Evolutionary conservation across 352 stramenopile genomes (phyloP).

Genomic region (Phytopythium kandeliae): DNA sequence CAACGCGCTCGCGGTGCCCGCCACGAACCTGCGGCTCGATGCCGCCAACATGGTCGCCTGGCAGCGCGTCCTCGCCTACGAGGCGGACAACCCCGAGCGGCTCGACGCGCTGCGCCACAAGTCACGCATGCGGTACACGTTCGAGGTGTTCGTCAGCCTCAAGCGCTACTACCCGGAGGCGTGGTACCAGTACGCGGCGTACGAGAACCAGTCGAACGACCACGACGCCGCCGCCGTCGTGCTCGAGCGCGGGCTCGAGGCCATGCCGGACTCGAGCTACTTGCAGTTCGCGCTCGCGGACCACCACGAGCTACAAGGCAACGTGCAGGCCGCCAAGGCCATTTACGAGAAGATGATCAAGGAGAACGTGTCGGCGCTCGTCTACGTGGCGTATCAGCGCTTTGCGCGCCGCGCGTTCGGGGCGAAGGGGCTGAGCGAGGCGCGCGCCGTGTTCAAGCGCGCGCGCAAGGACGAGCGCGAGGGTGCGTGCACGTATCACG

Average conservation of each 20-base stretch:
- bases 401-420: conserved; percentile 76
- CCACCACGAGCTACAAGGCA: conserved; percentile 69
- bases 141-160: conserved; percentile 76
- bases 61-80: conserved; percentile 76
- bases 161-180: conserved; percentile 73
- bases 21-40: conserved; percentile 22
- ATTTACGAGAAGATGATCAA: conserved; percentile 83
- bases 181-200: conserved; percentile 83
- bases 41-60: conserved; percentile 58
- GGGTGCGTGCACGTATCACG: conserved; percentile 76
- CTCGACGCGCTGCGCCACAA: conserved; percentile 76
- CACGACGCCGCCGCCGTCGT: conserved; percentile 54
- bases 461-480: conserved; percentile 80
- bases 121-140: conserved; percentile 75
- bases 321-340: conserved; percentile 54
- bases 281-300: conserved; percentile 77
- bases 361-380: conserved; percentile 62
- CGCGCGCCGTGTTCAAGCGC: conserved; percentile 75
- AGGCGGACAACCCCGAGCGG: conserved; percentile 74
- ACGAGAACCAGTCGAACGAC: conserved; percentile 77
- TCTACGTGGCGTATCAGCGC: conserved; percentile 82
- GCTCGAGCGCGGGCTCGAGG: conserved; percentile 71
- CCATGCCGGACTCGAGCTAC: conserved; percentile 75
- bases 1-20: conserved; percentile 57
- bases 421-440: conserved; percentile 66